These are phyloP conservation scores for Rhododendron molle DNA, from an alignment of 148 eudicot species.

Conservation along the genomic window DNA sequence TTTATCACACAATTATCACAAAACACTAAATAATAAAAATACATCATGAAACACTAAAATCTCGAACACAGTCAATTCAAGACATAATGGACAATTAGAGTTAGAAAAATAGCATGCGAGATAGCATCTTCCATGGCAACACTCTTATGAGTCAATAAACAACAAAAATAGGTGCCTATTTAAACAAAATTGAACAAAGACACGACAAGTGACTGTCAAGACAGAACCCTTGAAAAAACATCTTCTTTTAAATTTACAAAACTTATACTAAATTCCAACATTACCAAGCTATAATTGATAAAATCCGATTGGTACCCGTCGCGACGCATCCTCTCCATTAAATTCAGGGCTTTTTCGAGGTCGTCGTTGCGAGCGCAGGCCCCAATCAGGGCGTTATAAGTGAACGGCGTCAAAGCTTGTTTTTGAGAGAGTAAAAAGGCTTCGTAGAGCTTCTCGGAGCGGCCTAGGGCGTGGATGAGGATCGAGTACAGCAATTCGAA, in stretches of 20 bases:
- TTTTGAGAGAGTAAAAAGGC: constrained; percentile 75
- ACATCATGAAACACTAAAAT: not conserved
- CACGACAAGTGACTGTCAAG: not conserved
- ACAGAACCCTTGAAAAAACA: not conserved
- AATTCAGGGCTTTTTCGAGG: constrained; percentile 70
- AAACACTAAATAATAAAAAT: not conserved
- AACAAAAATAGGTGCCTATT: no score
- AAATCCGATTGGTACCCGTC: constrained; percentile 82
- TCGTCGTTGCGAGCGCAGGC: constrained; percentile 87
- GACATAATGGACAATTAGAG: not conserved
- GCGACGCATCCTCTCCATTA: constrained; percentile 62
- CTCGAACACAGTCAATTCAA: not conserved
- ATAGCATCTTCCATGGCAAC: no score
- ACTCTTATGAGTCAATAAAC: no score
- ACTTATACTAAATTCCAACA: not conserved
- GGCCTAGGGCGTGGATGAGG: constrained; percentile 70
- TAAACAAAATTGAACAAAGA: not conserved
- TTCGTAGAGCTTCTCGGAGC: constrained; percentile 75
- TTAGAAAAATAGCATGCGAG: not conserved
- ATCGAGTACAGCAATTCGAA: constrained; percentile 79
- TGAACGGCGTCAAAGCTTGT: constrained; percentile 59
- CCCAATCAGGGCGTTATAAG: constrained; percentile 81
- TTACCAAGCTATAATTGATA: constrained; percentile 61
- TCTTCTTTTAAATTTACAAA: not conserved
- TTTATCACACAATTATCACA: not conserved